Percentiles rank a stretch among this genome's conserved stretches.
phyloP scores from a whole-genome alignment of 306 rosid genomes.

The Delonix regia region DNA sequence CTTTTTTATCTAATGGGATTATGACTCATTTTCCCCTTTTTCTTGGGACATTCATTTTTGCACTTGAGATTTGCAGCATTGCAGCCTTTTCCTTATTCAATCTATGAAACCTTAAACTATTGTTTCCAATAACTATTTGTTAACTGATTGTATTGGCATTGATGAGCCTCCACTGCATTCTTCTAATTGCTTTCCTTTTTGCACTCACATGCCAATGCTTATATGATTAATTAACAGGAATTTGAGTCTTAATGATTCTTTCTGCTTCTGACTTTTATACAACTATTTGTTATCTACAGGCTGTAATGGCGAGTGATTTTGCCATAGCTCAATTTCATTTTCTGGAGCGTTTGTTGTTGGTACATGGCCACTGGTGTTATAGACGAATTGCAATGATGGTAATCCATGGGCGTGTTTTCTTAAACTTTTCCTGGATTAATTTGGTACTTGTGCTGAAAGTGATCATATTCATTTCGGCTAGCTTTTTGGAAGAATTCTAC shows the following conservation, averaged over 20 bases:
- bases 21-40: neutral
- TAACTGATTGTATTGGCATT: neutral
- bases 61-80: neutral
- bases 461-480: neutral
- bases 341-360: constrained; percentile 84
- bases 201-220: neutral
- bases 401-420: constrained; percentile 30
- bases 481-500: neutral
- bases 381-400: constrained; percentile 93
- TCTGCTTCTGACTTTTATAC: constrained; percentile 28
- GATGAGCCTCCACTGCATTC: constrained; percentile 1
- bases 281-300: constrained; percentile 50
- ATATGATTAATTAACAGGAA: neutral
- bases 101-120: neutral
- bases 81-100: neutral
- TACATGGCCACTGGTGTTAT: constrained; percentile 96
- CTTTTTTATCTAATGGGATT: neutral
- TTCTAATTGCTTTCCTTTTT: neutral
- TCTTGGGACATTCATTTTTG: neutral
- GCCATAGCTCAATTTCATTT: constrained; percentile 77
- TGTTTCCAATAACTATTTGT: neutral
- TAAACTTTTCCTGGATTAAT: constrained; percentile 1
- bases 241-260: neutral
- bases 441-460: constrained; percentile 11
- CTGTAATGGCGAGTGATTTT: constrained; percentile 96